Evolutionary conservation across 805 yeast genomes (phyloP).

Genomic region (Candida schatavii): DNA sequence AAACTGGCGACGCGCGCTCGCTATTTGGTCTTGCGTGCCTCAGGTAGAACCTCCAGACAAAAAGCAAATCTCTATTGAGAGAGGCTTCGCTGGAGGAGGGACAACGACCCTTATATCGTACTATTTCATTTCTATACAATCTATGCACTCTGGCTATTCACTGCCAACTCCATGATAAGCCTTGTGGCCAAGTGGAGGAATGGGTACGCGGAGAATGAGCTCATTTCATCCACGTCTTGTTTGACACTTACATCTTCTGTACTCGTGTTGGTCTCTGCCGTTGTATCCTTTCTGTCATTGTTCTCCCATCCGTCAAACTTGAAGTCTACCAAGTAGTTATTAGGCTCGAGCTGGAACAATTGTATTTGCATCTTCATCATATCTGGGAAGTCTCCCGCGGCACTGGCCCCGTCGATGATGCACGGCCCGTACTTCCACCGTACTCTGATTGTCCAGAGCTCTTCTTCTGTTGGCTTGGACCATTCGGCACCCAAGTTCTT

Average conservation of each 20-base stretch:
- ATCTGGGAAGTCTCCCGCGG: conserved; percentile 50
- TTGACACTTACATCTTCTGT: conserved; percentile 13
- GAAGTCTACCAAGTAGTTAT: conserved; percentile 93
- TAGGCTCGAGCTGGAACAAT: conserved; percentile 91
- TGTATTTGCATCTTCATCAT: conserved; percentile 97
- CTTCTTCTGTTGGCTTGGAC: conserved; percentile 94
- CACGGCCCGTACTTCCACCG: conserved; percentile 79
- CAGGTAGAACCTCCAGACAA: too few relatives aligned
- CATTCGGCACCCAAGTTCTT: conserved; percentile 95
- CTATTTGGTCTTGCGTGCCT: too few relatives aligned
- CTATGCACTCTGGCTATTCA: conserved; percentile 67
- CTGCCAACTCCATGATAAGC: conserved; percentile 94
- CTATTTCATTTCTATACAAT: conserved; percentile 4
- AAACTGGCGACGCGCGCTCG: too few relatives aligned
- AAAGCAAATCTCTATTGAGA: too few relatives aligned
- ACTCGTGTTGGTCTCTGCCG: conserved; percentile 1
- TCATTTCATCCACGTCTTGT: conserved; percentile 62
- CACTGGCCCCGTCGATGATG: conserved; percentile 16
- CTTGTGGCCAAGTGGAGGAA: conserved; percentile 89
- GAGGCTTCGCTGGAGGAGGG: too few relatives aligned
- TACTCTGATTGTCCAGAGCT: conserved; percentile 92
- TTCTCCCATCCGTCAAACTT: conserved; percentile 96
- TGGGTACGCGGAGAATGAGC: conserved; percentile 94
- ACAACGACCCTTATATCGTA: too few relatives aligned
- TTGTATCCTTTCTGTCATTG: background rate